A percentile compares a stretch with the other conserved stretches of the same genome.
These are phyloP conservation scores for Megacollybia marginata DNA, from an alignment of 768 basidiomycete species.

Conservation along the genomic window DNA sequence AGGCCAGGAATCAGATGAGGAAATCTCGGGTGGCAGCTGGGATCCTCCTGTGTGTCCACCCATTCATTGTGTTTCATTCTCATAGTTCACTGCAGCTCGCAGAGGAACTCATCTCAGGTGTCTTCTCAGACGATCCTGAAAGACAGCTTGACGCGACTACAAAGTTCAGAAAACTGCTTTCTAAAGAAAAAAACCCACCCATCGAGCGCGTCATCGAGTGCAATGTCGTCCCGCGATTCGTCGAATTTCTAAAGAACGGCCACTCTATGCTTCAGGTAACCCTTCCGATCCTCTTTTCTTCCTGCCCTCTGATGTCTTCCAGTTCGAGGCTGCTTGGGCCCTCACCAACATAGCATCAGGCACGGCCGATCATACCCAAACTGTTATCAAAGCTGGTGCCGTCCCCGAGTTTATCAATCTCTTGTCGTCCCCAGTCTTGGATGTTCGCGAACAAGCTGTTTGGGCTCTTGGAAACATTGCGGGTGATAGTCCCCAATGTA, in stretches of 20 bases:
- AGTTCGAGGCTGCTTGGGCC: conserved; percentile 99
- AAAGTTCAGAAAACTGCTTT: conserved; percentile 96
- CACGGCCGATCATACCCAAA: conserved; percentile 96
- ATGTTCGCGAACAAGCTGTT: conserved; percentile 98
- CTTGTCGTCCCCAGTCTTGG: conserved; percentile 86
- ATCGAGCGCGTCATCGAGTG: conserved; percentile 98
- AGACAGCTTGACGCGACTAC: conserved; percentile 95
- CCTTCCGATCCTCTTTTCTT: conserved; percentile 3
- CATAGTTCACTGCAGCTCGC: conserved; percentile 46
- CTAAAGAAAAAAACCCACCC: conserved; percentile 99
- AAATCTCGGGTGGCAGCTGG: conserved; percentile 62
- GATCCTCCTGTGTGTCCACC: conserved; percentile 61
- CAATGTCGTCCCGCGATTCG: conserved; percentile 94
- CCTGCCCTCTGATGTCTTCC: conserved; percentile 3
- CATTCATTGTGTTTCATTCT: conserved; percentile 8
- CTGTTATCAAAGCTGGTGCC: conserved; percentile 90
- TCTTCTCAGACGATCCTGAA: conserved; percentile 88
- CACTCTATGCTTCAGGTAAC: conserved; percentile 80
- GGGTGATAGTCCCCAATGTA: conserved; percentile 94
- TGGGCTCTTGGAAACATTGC: conserved; percentile 99
- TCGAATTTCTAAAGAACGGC: conserved; percentile 80
- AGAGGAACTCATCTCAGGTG: conserved; percentile 88
- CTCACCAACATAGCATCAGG: conserved; percentile 97
- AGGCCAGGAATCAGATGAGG: conserved; percentile 86
- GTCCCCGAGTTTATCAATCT: conserved; percentile 98